Evolutionary conservation across 208 protist species (phyloP), one percentile per base, ranked within the genome.

Genomic region (Lotmaria passim): DNA sequence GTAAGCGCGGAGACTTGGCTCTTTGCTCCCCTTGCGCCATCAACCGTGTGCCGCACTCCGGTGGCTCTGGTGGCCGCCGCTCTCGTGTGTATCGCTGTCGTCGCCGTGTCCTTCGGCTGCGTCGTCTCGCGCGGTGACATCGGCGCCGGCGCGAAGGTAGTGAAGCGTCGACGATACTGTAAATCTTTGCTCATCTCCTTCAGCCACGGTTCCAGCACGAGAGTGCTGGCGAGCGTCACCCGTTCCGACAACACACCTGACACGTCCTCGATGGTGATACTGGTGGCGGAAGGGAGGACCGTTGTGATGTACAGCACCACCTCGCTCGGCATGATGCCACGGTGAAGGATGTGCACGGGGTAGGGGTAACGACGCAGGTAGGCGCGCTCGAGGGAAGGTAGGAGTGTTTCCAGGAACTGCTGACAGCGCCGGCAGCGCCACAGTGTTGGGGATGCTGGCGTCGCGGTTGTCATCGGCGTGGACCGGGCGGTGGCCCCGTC

Each of bases 291-390:
- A 1, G 61, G 26, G 12, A 82, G 43, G 4, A 61, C 6, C 38
- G 26, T 6, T 7, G 43, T 57, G 56, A 86, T 66, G n/a, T 48
- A 41, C 23, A n/a, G 24, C 47, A 74, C 24, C 41, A 61, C 39
- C 24, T 70, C 61, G 5, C 31, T 26, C 11, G 68, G 31, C 47
- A 84, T 73, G 15, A 38, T 26, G 36, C 81, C 75, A 23, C 78
- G 77, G 58, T 84, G 73, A 28, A 90, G 75, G 26, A 90, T 70
- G 67, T 87, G 81, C 2, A 90, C 77, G 14, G 80, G 84, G 67
- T 85, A 87, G 3, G 77, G 33, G 62, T 75, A 70, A 24, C 58
- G 61, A 14, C 48, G 17, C 10, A 86, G 72, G 28, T 79, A 83
- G 41, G 81, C 70, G 23, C 17, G 28, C 17, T 83, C 69, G 23